phyloP scores from a whole-genome alignment of 192 early-diverging fungal species.

The Backusella tarrabulga region DNA sequence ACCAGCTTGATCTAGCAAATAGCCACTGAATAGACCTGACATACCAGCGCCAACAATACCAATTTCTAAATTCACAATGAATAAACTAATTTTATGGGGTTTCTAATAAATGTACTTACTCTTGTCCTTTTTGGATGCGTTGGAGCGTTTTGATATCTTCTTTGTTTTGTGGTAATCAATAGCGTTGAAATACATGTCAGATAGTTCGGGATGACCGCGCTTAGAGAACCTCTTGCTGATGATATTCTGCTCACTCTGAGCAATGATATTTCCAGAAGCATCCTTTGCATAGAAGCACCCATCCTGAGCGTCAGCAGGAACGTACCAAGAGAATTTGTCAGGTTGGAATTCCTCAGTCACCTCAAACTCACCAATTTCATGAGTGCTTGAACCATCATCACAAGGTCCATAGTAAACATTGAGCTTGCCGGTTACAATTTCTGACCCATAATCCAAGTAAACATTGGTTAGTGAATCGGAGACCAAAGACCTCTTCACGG shows the following conservation, averaged over 20 bases:
- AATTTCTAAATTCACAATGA: slow-evolving; percentile 9
- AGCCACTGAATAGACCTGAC: slow-evolving; percentile 29
- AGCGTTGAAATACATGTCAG: slow-evolving; percentile 22
- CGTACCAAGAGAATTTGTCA: slow-evolving; percentile 15
- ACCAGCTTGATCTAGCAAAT: slow-evolving; percentile 26
- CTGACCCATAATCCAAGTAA: slow-evolving; percentile 7
- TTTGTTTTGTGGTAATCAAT: slow-evolving; percentile 15
- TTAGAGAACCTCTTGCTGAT: slow-evolving; percentile 6
- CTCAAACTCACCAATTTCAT: background rate
- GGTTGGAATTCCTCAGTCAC: background rate
- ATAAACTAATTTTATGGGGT: background rate
- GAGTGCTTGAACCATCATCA: background rate
- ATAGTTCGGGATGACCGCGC: slow-evolving; percentile 15
- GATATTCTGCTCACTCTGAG: slow-evolving; percentile 1
- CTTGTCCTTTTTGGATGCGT: slow-evolving; percentile 6
- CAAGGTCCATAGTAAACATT: background rate
- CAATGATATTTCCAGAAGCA: background rate
- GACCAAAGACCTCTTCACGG: background rate
- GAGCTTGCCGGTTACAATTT: background rate
- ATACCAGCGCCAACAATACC: slow-evolving; percentile 33
- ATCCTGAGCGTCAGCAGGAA: background rate
- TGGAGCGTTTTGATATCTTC: background rate
- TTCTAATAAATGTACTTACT: slow-evolving; percentile 3
- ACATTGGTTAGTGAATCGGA: background rate
- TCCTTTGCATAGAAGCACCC: slow-evolving; percentile 9